Base-by-base conservation (phyloP, 805 yeast species). In the Zygosaccharomyces gambellarensis region DNA sequence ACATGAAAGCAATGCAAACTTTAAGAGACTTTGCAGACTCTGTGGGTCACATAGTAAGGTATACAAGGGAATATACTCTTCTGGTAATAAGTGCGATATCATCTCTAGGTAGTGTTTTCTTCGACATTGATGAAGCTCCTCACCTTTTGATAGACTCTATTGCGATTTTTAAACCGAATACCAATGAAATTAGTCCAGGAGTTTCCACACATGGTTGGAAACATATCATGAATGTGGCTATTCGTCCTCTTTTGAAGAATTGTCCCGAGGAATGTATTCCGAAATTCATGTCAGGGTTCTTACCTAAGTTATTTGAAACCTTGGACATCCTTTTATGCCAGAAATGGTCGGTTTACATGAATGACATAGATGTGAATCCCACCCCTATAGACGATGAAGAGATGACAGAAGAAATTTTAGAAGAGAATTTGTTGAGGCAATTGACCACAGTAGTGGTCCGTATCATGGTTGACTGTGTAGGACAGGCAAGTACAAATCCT, bases 351-450 rank as follows among this genome's bases (percentile, higher is more conserved):
- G 69, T 64, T 5, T 61, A 69, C 48, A 66, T 65, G 57, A 57
- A 63, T 36, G 76, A 79, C 43, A 60, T 71, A 36, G 71, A 69
- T 50, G 63, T 71, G 9, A 66, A 62, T 34, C 81, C 77, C 29
- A 84, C 85, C 2, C 76, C 77, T 39, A 81, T 78, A 39, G 84
- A 82, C 52, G 96, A 90, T 58, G 90, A 83, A 46, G 87, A 89
- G 22, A 74, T 92, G 60, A 84, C 94, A n/a, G 97, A 90, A 57
- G 99, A 94, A 63, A 94, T 94, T 95, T 85, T 94, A 87, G 97
- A 92, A 58, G 99, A 94, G 64, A 96, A 92, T 67, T 78, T 92
- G 74, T 72, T 92, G 51, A 76, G 99, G 57, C 98, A 94, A 65
- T 77, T 94, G 36, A 90, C 98, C 0, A 95, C 95, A 1, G 90